Base-by-base conservation (phyloP, 1,139 yeast genomes). In the Hemisphaericaspora xylanilytica region DNA sequence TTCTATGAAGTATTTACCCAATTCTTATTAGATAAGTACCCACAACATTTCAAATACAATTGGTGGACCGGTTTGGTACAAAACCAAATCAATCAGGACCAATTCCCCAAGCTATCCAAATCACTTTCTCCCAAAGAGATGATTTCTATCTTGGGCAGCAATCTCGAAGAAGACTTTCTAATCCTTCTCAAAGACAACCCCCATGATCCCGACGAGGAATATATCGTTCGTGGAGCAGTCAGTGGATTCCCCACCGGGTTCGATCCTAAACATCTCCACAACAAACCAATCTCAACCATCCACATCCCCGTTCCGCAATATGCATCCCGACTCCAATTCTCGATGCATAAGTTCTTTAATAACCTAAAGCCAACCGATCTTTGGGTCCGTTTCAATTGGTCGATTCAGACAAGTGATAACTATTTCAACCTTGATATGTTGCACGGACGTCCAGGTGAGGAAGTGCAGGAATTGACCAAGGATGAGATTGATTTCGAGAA, bases 231-330 rank as follows among this genome's bases (percentile, higher is more conserved):
- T 31, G 68, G 70, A 2, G 48, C 61, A 10, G 52, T 67, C 9
- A 65, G 64, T 10, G 73, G 73, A 5, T 67, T 66, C 33, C 73
- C 75, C 3, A 64, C 70, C 4, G 75, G 75, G 2, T 69, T 70
- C 46, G 73, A 67, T 44, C 75, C 75, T 3, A 53, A 63, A 8
- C 48, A 46, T 3, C 52, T 56, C 33, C 59, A 56, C 43, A 56
- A 67, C 46, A 51, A 62, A 46, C 68, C 71, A 3, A 56, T 70
- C 2, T 68, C 73, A 2, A 51, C 47, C 36, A 67, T 70, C 36
- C 76, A 70, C 41, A 52, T 44, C 4, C 73, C 72, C 2, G 75
- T 70, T 1, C 76, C 75, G 5, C 71, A 69, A 42, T 70, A 70
- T 43, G 41, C 51, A 29, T 42, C 52, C 4, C 52, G 70, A 26